A percentile compares a stretch with the other conserved stretches of the same genome.
Conservation (phyloP, 2,329 filamentous ascomycete species). For the Fusarium sp. region DNA sequence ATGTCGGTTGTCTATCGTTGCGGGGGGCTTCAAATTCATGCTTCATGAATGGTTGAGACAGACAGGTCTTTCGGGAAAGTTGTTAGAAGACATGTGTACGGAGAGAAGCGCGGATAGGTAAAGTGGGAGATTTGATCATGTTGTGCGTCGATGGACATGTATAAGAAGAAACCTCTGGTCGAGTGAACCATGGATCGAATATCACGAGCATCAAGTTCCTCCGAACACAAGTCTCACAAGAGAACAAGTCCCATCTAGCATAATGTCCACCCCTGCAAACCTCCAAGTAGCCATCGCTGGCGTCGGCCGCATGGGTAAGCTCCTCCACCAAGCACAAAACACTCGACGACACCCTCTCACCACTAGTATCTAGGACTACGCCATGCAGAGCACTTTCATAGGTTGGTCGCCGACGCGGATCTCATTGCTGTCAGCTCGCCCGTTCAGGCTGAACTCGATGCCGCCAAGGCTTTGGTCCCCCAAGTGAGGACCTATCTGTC, state of each 20-base stretch:
- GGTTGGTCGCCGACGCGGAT: neutral
- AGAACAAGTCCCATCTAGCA: neutral
- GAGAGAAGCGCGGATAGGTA: neutral
- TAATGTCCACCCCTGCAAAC: neutral
- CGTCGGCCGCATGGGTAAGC: conserved; percentile 5
- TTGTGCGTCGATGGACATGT: neutral
- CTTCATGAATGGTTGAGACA: neutral
- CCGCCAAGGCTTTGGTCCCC: neutral
- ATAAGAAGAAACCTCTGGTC: neutral
- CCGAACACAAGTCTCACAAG: neutral
- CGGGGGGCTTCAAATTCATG: neutral
- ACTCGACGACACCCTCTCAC: neutral
- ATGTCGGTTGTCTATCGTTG: neutral
- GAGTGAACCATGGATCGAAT: neutral
- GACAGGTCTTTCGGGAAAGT: neutral
- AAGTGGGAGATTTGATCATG: neutral
- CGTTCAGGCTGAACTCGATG: neutral
- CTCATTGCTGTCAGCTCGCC: conserved; percentile 1
- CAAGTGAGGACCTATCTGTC: neutral
- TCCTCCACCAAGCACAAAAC: neutral
- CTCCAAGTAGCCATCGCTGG: neutral
- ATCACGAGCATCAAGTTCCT: neutral
- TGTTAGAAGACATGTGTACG: neutral
- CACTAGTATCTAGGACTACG: neutral
- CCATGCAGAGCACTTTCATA: conserved; percentile 5